These are phyloP conservation scores for Pezicula neosporulosa DNA, from an alignment of 2,329 filamentous ascomycete species.

Conservation along the genomic window DNA sequence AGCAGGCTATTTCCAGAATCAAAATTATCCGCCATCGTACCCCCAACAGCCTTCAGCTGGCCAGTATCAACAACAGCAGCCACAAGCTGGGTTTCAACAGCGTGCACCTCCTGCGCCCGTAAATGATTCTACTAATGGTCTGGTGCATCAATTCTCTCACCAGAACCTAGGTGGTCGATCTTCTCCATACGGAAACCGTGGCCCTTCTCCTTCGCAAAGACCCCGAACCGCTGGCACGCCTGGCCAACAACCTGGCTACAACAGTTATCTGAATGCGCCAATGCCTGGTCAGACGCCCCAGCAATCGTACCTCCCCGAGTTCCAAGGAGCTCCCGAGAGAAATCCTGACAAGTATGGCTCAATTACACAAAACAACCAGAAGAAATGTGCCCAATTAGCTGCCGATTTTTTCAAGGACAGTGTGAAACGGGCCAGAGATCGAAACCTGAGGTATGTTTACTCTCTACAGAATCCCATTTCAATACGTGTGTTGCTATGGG, in stretches of 20 bases:
- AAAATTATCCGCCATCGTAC: slow-evolving; percentile 44
- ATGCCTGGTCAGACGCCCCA: slow-evolving; percentile 57
- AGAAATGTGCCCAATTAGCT: slow-evolving; percentile 67
- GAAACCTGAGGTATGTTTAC: slow-evolving; percentile 77
- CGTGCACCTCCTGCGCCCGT: slow-evolving; percentile 53
- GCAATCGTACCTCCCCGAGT: slow-evolving; percentile 60
- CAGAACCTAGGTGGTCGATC: slow-evolving; percentile 81
- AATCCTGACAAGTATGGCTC: slow-evolving; percentile 77
- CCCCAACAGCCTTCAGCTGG: slow-evolving; percentile 35
- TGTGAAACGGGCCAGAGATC: slow-evolving; percentile 90
- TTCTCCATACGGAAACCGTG: slow-evolving; percentile 66
- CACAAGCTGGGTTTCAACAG: slow-evolving; percentile 41
- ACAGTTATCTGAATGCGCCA: slow-evolving; percentile 65
- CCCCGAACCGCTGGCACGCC: slow-evolving; percentile 79
- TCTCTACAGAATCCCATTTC: not conserved
- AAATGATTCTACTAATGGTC: slow-evolving; percentile 83
- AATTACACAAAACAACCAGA: slow-evolving; percentile 66
- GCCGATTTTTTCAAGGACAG: slow-evolving; percentile 98
- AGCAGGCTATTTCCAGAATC: slow-evolving; percentile 59
- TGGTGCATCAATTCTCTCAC: slow-evolving; percentile 95
- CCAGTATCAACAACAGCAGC: slow-evolving; percentile 49
- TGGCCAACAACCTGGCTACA: slow-evolving; percentile 59
- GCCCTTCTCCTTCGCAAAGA: slow-evolving; percentile 67
- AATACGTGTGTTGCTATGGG: slow-evolving; percentile 17
- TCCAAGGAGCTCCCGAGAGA: slow-evolving; percentile 75